Percentiles rank a stretch among this genome's conserved stretches.
These are phyloP conservation scores for Hippophae rhamnoides DNA, from an alignment of 306 rosid genomes.

Conservation along the genomic window DNA sequence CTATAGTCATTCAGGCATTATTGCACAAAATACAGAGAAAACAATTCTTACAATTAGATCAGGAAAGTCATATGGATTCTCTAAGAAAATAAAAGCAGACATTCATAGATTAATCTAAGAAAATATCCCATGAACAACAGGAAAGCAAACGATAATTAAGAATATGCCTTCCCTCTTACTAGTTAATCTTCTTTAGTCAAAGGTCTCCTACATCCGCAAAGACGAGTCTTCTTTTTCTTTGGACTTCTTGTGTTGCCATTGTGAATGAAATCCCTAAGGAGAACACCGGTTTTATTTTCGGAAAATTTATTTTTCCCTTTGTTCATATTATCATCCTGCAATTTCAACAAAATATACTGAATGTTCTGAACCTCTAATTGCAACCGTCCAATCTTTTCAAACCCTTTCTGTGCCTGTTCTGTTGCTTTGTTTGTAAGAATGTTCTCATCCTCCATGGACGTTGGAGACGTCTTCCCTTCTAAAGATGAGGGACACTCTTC, in stretches of 20 bases:
- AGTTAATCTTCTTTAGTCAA: slow-evolving; percentile 49
- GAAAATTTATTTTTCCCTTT: slow-evolving; percentile 56
- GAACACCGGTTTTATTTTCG: slow-evolving; percentile 49
- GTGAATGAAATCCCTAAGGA: slow-evolving; percentile 68
- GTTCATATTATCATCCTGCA: slow-evolving; percentile 50
- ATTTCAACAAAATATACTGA: slow-evolving; percentile 53
- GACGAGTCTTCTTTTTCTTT: slow-evolving; percentile 43
- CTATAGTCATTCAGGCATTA: no score
- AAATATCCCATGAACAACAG: slow-evolving; percentile 24
- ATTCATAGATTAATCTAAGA: slow-evolving; percentile 16
- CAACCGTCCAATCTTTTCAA: slow-evolving; percentile 71
- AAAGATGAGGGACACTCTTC: slow-evolving; percentile 41
- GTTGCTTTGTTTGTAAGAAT: slow-evolving; percentile 31
- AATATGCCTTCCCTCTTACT: slow-evolving; percentile 17
- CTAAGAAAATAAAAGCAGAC: no score
- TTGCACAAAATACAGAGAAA: no score
- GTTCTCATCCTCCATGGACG: slow-evolving; percentile 47
- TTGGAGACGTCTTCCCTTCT: slow-evolving; percentile 25
- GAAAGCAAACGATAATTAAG: slow-evolving; percentile 16
- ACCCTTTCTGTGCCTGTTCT: slow-evolving; percentile 60
- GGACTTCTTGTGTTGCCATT: slow-evolving; percentile 41
- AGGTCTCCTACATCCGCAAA: slow-evolving; percentile 70
- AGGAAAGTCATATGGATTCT: no score
- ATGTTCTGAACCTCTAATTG: slow-evolving; percentile 87
- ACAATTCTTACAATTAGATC: no score